These are phyloP conservation scores for Talaromyces sp. DNA, from an alignment of 2,329 filamentous ascomycete species.

Conservation along the genomic window DNA sequence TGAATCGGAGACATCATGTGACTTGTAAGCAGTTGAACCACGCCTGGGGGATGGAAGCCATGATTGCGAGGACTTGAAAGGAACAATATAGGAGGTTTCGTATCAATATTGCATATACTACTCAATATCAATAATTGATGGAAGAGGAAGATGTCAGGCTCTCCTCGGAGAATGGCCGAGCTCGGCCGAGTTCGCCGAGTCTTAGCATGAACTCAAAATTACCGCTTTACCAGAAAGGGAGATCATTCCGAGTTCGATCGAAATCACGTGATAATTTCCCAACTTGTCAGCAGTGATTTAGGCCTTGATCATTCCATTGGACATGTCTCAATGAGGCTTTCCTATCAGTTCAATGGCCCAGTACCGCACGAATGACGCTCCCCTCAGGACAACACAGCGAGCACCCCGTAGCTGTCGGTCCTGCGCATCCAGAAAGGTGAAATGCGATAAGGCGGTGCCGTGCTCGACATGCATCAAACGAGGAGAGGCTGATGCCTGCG, in stretches of 20 bases:
- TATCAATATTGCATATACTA: neutral
- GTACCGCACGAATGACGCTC: neutral
- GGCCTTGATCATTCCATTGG: neutral
- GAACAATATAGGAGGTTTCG: neutral
- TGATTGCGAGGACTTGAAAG: neutral
- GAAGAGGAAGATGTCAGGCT: neutral
- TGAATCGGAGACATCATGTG: neutral
- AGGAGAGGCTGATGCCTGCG: neutral
- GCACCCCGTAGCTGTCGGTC: neutral
- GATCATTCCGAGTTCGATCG: neutral
- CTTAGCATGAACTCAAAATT: too few species aligned
- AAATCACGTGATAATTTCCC: neutral
- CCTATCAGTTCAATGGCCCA: neutral
- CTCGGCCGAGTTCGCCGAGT: neutral
- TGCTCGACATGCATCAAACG: neutral
- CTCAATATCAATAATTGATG: neutral
- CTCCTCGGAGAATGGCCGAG: neutral
- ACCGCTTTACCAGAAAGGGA: too few species aligned
- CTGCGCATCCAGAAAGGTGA: neutral
- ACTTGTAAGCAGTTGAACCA: neutral
- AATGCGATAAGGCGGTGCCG: neutral
- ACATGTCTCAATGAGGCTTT: neutral
- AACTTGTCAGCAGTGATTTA: neutral
- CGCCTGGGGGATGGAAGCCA: neutral
- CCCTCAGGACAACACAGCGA: neutral